Evolutionary conservation across 108 stramenopile genomes (phyloP).

Genomic region (Nitzschia sp.): DNA sequence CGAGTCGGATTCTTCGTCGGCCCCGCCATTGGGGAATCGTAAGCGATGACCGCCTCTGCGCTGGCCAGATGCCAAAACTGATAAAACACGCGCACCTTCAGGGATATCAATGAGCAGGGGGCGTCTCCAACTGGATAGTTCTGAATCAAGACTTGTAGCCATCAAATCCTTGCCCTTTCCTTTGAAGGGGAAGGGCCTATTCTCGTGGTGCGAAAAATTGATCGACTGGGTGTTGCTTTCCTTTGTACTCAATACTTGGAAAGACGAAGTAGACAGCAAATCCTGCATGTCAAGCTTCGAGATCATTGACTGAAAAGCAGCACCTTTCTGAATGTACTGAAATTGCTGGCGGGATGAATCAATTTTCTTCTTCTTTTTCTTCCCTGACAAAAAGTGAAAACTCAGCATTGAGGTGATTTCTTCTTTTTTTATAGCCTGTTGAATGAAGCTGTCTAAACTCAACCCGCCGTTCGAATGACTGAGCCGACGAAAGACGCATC

Average conservation of each 20-base stretch:
- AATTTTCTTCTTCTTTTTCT: slow-evolving; percentile 27
- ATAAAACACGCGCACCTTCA: slow-evolving; percentile 70
- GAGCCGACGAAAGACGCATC: not conserved
- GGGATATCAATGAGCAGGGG: slow-evolving; percentile 68
- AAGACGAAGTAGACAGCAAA: slow-evolving; percentile 42
- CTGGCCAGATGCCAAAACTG: slow-evolving; percentile 65
- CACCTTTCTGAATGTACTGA: slow-evolving; percentile 12
- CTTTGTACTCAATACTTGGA: not conserved
- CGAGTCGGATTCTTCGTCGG: slow-evolving; percentile 33
- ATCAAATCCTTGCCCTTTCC: slow-evolving; percentile 2
- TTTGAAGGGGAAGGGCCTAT: not conserved
- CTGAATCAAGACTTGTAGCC: not conserved
- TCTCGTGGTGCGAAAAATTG: not conserved
- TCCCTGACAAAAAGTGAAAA: not conserved
- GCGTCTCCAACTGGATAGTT: slow-evolving; percentile 28
- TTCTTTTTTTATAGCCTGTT: not conserved
- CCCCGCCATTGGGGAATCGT: slow-evolving; percentile 11
- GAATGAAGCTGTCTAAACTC: not conserved
- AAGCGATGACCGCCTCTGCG: slow-evolving; percentile 40
- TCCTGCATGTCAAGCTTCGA: slow-evolving; percentile 49
- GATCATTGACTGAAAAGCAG: slow-evolving; percentile 27
- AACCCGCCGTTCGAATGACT: not conserved
- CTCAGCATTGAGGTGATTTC: not conserved
- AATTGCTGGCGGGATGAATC: not conserved
- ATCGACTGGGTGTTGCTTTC: slow-evolving; percentile 24